These are phyloP conservation scores for Geotrichum klebahnii DNA, from an alignment of 1,139 yeast species.

Conservation along the genomic window DNA sequence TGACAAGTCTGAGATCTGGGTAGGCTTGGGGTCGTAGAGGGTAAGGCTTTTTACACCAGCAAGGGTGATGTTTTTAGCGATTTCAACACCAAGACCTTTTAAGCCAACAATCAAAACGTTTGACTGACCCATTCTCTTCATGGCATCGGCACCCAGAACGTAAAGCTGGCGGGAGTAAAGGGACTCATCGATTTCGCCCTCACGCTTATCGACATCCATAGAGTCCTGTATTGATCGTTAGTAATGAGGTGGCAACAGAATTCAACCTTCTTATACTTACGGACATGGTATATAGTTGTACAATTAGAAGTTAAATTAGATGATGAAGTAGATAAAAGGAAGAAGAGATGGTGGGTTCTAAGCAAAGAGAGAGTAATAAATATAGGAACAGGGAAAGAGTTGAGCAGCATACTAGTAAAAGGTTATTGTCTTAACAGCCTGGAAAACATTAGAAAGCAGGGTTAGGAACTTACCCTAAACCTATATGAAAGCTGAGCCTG, in stretches of 20 bases:
- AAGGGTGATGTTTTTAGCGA: constrained; percentile 90
- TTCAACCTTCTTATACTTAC: constrained; percentile 15
- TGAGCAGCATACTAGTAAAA: no score
- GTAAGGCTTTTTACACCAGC: constrained; percentile 95
- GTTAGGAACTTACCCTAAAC: no score
- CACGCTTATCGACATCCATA: constrained; percentile 22
- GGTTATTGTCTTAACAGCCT: no score
- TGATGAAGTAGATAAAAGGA: background rate
- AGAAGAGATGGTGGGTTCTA: background rate
- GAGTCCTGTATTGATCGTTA: constrained; percentile 14
- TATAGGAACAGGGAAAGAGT: no score
- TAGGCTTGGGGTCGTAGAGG: constrained; percentile 76
- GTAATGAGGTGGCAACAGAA: background rate
- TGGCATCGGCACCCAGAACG: constrained; percentile 92
- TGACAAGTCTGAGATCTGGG: constrained; percentile 67
- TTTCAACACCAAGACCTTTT: constrained; percentile 89
- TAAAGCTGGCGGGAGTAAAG: constrained; percentile 39
- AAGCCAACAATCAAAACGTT: constrained; percentile 84
- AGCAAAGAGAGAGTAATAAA: background rate
- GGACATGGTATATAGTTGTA: constrained; percentile 1
- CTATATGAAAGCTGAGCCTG: no score
- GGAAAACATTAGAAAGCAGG: no score
- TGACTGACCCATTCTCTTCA: constrained; percentile 93
- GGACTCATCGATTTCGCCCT: constrained; percentile 23
- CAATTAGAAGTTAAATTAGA: background rate